Percentiles rank a stretch among this genome's conserved stretches.
These are phyloP conservation scores for Gonium pectorale DNA, from an alignment of 139 green algal genomes.

Conservation along the genomic window DNA sequence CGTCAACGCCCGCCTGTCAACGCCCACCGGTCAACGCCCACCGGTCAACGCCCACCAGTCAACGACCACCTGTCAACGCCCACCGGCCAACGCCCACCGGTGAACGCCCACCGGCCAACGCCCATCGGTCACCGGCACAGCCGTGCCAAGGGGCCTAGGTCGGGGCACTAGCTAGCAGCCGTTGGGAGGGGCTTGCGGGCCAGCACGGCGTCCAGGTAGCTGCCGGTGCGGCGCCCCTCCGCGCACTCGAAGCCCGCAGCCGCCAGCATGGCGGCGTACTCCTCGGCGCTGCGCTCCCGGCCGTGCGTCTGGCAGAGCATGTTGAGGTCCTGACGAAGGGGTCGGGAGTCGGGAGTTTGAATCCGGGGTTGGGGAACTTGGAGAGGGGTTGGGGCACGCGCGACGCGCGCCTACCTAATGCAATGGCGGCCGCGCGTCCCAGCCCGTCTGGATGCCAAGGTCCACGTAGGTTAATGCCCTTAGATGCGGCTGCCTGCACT, in stretches of 20 bases:
- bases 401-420: too few species aligned
- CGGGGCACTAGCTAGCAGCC: not conserved
- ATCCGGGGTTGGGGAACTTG: not conserved
- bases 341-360: not conserved
- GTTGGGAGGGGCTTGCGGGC: slow-evolving; percentile 25
- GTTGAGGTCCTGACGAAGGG: slow-evolving; percentile 27
- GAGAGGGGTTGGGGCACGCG: not conserved
- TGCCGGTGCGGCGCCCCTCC: slow-evolving; percentile 39
- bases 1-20: too few species aligned
- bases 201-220: slow-evolving; percentile 59
- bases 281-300: slow-evolving; percentile 40
- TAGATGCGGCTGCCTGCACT: too few species aligned
- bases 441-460: too few species aligned
- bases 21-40: too few species aligned
- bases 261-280: slow-evolving; percentile 47
- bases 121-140: too few species aligned
- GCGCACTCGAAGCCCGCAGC: slow-evolving; percentile 32
- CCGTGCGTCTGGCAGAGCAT: slow-evolving; percentile 51
- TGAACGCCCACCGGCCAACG: not conserved
- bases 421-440: not conserved
- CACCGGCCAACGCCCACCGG: too few species aligned
- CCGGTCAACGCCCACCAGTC: too few species aligned
- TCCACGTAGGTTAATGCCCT: not conserved
- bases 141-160: too few species aligned
- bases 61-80: too few species aligned